phyloP scores from a whole-genome alignment of 352 stramenopile species.

The Globisporangium recalcitrans region DNA sequence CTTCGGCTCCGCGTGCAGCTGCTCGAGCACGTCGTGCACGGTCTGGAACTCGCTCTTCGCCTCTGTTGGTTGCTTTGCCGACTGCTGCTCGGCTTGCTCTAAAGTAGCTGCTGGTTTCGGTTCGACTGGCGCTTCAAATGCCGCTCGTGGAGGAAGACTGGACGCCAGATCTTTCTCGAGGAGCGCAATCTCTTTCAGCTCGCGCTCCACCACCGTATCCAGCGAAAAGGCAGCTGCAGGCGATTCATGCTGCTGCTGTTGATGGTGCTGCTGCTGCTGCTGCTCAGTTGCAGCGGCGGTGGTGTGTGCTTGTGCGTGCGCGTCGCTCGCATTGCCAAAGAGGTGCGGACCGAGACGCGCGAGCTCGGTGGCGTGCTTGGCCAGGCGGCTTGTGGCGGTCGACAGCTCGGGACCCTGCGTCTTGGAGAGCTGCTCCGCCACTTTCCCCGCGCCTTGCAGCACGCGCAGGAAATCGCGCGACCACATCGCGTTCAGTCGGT shows the following conservation, averaged over 20 bases:
- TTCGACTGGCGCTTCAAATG: constrained; percentile 2
- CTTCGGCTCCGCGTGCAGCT: too few relatives aligned
- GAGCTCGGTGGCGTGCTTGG: constrained; percentile 42
- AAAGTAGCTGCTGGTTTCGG: neutral
- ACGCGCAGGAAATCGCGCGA: constrained; percentile 63
- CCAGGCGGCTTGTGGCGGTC: constrained; percentile 26
- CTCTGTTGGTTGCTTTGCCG: neutral
- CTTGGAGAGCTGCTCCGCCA: constrained; percentile 46
- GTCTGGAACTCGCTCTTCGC: constrained; percentile 20
- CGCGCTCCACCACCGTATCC: constrained; percentile 3
- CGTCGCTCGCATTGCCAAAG: constrained; percentile 20
- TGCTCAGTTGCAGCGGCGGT: neutral
- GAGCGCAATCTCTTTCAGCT: neutral
- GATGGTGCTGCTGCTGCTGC: neutral
- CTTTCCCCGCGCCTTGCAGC: constrained; percentile 61
- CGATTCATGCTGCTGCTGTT: neutral
- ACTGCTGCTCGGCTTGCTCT: neutral
- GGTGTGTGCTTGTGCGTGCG: neutral
- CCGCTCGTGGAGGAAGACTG: neutral
- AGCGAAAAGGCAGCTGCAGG: neutral
- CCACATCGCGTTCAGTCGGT: constrained; percentile 38
- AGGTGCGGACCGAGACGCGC: constrained; percentile 42
- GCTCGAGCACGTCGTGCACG: constrained; percentile 21
- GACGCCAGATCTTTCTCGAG: constrained; percentile 1
- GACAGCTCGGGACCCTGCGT: constrained; percentile 29